phyloP scores from a whole-genome alignment of 192 early-diverging fungal species.

The Rhizophlyctis rosea region DNA sequence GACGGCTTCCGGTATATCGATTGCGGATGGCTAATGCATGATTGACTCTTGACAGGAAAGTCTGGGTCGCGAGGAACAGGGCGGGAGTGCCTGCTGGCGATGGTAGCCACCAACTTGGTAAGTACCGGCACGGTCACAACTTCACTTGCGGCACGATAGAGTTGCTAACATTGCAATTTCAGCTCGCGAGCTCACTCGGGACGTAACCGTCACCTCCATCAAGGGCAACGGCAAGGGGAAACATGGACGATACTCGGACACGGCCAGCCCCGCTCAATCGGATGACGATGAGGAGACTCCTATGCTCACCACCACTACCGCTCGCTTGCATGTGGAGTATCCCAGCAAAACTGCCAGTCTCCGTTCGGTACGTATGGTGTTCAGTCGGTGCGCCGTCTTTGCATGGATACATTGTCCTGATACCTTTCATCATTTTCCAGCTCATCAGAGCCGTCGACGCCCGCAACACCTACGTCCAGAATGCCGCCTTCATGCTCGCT shows the following conservation, averaged over 20 bases:
- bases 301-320: slow-evolving; percentile 17
- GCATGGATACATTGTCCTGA: background rate
- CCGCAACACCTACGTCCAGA: slow-evolving; percentile 21
- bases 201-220: slow-evolving; percentile 31
- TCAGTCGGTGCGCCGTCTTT: background rate
- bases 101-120: slow-evolving; percentile 31
- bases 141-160: too few relatives aligned
- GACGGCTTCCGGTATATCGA: too few relatives aligned
- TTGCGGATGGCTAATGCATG: too few relatives aligned
- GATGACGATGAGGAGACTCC: background rate
- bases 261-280: background rate
- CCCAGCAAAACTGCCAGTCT: background rate
- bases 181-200: slow-evolving; percentile 19
- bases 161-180: too few relatives aligned
- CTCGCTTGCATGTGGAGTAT: slow-evolving; percentile 20
- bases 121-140: too few relatives aligned
- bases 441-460: slow-evolving; percentile 26
- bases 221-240: slow-evolving; percentile 7
- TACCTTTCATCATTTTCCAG: background rate
- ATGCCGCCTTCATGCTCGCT: slow-evolving; percentile 24
- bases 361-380: background rate
- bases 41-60: slow-evolving; percentile 22
- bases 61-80: slow-evolving; percentile 33
- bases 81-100: slow-evolving; percentile 36
- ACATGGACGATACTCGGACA: too few relatives aligned